phyloP scores from a whole-genome alignment of 2,329 filamentous ascomycete species.

The Apiospora kogelbergensis region DNA sequence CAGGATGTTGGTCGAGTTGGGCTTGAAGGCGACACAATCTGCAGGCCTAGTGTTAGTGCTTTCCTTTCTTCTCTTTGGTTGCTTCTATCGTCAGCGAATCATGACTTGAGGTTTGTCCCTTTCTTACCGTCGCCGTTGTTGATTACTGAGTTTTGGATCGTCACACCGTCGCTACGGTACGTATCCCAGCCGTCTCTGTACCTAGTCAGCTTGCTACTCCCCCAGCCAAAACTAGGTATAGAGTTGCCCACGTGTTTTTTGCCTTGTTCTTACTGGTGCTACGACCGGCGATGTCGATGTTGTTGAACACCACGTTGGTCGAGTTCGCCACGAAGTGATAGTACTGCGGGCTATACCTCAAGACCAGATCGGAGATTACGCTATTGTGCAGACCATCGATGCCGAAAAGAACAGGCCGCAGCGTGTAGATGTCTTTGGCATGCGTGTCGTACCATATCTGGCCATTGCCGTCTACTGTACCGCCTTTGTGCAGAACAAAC shows the following conservation, averaged over 20 bases:
- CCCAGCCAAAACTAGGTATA: too few relatives aligned
- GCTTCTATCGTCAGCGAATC: too few relatives aligned
- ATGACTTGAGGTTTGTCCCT: too few relatives aligned
- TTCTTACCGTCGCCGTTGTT: conserved; percentile 58
- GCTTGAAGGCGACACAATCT: conserved; percentile 74
- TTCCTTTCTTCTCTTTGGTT: too few relatives aligned
- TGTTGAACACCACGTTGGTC: conserved; percentile 61
- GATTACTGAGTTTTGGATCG: conserved; percentile 66
- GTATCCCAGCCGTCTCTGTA: conserved; percentile 59
- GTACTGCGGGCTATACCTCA: conserved; percentile 61
- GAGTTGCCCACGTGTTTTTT: conserved; percentile 49
- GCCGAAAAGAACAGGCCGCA: conserved; percentile 59
- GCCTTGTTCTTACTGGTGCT: conserved; percentile 53
- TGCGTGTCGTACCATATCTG: conserved; percentile 66
- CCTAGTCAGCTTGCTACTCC: background rate
- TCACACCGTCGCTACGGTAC: conserved; percentile 59
- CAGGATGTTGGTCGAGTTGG: conserved; percentile 68
- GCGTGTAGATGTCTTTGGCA: conserved; percentile 39
- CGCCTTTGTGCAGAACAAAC: conserved; percentile 5
- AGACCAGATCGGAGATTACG: conserved; percentile 57
- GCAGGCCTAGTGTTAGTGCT: conserved; percentile 12
- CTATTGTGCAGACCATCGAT: conserved; percentile 57
- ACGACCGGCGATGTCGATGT: conserved; percentile 52
- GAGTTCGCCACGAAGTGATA: conserved; percentile 68
- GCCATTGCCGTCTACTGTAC: conserved; percentile 59